Base-by-base conservation (phyloP, 495 filamentous ascomycete species). In the Aspergillus ostianus region DNA sequence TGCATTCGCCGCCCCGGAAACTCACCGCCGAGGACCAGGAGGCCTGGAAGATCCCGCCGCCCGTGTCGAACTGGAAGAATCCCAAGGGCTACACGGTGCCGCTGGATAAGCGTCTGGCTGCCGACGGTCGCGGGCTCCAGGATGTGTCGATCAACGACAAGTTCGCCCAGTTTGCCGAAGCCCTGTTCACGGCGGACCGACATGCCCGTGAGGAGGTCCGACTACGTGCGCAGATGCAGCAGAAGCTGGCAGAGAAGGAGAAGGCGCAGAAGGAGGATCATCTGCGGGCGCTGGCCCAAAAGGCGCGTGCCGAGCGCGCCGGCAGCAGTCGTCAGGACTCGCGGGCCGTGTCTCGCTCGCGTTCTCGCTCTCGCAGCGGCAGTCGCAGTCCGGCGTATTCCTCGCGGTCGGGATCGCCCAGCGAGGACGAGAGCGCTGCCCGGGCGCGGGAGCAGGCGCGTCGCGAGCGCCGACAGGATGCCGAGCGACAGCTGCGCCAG, bases 71-170 rank as follows among this genome's bases (percentile, higher is more conserved):
- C 71, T 99, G 94, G 94, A 99, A 99, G 84, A 99, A 99, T 67
- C 90, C 93, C 0, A 97, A 97, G 76, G 94, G 94, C 68, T 99
- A 97, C 66, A 99, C 94, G 0, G 91, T 99, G 3, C 92, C 94
- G 4, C 76, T 99, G 21, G 95, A 98, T 69, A 99, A 98, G 79
- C 89, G 94, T 70, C 76, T 99, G 62, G 94, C 94, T n/a, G 92
- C 94, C 2, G 93, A 97, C 75, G 94, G 94, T 2, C 85, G 95
- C 66, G 91, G 91, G 8, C 75, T 98, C 64, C 90, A 96, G 71
- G 94, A 99, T 74, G 90, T 97, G 36, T 88, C 92, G 21, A 98
- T 99, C 70, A 99, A 98, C 74, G 94, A 99, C 78, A 99, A 98
- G 67, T 98, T 98, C 68, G 93, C 94, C 19, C 90, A 94, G 71